Base-by-base conservation (phyloP, 805 yeast genomes). In the Candida vaughaniae region DNA sequence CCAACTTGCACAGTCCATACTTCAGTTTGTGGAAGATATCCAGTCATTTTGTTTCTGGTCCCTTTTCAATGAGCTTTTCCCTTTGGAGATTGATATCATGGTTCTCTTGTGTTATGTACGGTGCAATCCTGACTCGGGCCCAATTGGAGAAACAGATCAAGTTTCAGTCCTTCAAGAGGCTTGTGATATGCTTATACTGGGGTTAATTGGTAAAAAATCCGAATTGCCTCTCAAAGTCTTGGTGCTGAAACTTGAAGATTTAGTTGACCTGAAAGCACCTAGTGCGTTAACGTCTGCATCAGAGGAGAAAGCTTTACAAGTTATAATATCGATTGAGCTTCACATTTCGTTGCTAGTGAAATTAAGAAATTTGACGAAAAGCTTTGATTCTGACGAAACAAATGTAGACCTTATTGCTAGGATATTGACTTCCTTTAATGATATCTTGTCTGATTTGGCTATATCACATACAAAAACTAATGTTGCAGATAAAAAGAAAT, bases 251-350 rank as follows among this genome's bases (percentile, higher is more conserved):
- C 43, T 63, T 2, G 46, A 48, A 14, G 59, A 60, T 34, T 42
- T 64, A 16, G 43, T 63, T 1, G 43, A 46, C 9, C 39, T 43
- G 18, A 65, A 62, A 36, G 32, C 64, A 18, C 39, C 58, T 2
- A 27, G 53, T 2, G 42, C 57, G 0, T 35, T 65, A 22, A 38
- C 46, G 2, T 56, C 69, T 3, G 37, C 60, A 2, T 65, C 58
- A 23, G 71, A 65, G 3, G 67, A 62, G 3, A 62, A 56, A 38
- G 49, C 64, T 3, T 37, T 50, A 3, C 29, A 55, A 4, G 56
- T 48, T 31, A 22, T 60, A 2, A 42, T 53, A 6, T 57, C 69
- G 0, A 17, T 66, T 3, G 53, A 62, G 35, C 53, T 66, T 11
- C 67, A 65, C 26, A 49, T 64, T 17, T 31, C 42, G 11, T 29